Conservation (phyloP, 345 rosid species). For the Turritis glabra region DNA sequence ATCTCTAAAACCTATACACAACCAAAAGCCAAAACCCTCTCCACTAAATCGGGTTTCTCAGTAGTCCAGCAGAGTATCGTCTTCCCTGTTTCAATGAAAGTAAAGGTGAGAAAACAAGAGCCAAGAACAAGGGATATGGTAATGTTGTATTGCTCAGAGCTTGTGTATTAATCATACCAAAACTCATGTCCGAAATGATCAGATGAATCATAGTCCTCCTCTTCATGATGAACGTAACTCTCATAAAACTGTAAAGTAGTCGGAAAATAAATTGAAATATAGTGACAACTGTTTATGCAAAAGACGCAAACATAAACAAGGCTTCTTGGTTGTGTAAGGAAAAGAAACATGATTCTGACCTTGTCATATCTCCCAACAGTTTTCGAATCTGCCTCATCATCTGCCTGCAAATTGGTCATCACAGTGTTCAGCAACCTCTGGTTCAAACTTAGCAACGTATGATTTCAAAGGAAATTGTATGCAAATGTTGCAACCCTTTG, state of each 20-base stretch:
- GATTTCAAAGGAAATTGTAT: not conserved
- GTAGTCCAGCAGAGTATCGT: slow-evolving; percentile 9
- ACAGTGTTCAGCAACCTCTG: slow-evolving; percentile 14
- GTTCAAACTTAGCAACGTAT: slow-evolving; percentile 1
- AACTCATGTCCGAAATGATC: slow-evolving; percentile 28
- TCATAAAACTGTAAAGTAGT: slow-evolving; percentile 30
- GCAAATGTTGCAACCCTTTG: not conserved
- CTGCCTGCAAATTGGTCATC: slow-evolving; percentile 33
- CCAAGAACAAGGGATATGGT: not conserved
- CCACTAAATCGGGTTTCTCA: slow-evolving; percentile 1
- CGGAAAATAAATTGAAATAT: not conserved
- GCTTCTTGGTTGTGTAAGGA: not conserved
- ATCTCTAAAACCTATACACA: not conserved
- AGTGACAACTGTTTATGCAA: not conserved
- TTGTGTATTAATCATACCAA: slow-evolving; percentile 22
- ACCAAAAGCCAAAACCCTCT: slow-evolving; percentile 1
- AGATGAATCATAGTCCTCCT: slow-evolving; percentile 22
- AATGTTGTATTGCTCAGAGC: not conserved
- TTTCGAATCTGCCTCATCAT: slow-evolving; percentile 49
- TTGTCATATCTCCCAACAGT: slow-evolving; percentile 34
- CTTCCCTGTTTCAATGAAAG: slow-evolving; percentile 30
- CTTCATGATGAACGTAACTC: slow-evolving; percentile 11
- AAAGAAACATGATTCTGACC: slow-evolving; percentile 27
- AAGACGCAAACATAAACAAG: not conserved
- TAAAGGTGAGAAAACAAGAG: slow-evolving; percentile 23